Conservation (phyloP, 1,284 basidiomycete genomes). For the Taiwanofungus camphoratus region DNA sequence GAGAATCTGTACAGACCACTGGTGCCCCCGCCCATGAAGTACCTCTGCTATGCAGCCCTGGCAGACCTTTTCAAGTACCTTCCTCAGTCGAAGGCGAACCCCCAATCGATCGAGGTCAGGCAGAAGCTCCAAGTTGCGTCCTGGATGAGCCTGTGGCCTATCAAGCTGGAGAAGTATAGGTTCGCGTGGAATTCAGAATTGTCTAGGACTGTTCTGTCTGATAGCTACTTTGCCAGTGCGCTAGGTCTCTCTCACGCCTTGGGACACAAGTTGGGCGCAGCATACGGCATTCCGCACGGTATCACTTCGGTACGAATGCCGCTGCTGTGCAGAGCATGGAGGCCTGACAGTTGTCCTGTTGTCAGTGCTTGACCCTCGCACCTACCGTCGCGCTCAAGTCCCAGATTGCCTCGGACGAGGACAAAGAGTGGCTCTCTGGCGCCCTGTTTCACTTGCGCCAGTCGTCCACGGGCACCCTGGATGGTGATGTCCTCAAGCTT, state of each 20-base stretch:
- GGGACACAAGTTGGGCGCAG: slow-evolving; percentile 72
- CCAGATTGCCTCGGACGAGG: slow-evolving; percentile 44
- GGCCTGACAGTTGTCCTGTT: background rate
- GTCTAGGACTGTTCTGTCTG: no score
- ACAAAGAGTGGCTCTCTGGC: slow-evolving; percentile 53
- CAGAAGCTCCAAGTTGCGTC: slow-evolving; percentile 71
- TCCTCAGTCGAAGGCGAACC: slow-evolving; percentile 56
- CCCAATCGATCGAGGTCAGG: slow-evolving; percentile 49
- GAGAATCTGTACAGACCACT: slow-evolving; percentile 66
- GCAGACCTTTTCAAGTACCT: slow-evolving; percentile 72
- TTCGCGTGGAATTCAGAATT: slow-evolving; percentile 18
- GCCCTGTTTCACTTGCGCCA: slow-evolving; percentile 51
- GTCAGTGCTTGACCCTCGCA: slow-evolving; percentile 70
- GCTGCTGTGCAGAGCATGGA: no score
- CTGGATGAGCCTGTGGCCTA: slow-evolving; percentile 78
- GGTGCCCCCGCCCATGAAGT: slow-evolving; percentile 54
- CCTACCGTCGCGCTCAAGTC: slow-evolving; percentile 57
- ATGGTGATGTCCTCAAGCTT: slow-evolving; percentile 51
- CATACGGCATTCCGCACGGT: slow-evolving; percentile 75
- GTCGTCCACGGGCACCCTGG: slow-evolving; percentile 52
- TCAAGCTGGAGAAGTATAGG: slow-evolving; percentile 50
- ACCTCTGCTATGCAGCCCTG: slow-evolving; percentile 62
- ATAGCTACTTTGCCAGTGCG: slow-evolving; percentile 41
- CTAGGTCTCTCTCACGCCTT: slow-evolving; percentile 71
- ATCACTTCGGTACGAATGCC: slow-evolving; percentile 63